Percentiles rank a stretch among this genome's conserved stretches.
phyloP scores from a whole-genome alignment of 257 asterid species.

The Solanum gracilifrons region DNA sequence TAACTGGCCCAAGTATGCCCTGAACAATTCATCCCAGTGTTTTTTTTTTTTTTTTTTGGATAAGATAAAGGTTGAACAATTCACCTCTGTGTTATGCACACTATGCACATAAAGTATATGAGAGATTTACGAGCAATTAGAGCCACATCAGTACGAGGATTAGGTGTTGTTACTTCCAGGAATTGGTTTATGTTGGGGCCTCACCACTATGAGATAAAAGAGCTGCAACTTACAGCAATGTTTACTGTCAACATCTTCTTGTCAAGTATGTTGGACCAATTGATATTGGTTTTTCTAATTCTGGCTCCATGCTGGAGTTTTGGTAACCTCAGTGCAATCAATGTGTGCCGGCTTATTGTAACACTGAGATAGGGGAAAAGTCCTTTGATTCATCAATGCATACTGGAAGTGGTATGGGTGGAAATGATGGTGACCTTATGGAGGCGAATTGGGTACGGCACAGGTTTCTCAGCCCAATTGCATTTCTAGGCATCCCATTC shows the following conservation, averaged over 20 bases:
- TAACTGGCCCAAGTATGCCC: neutral
- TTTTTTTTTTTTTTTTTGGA: neutral
- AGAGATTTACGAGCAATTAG: neutral
- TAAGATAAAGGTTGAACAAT: neutral
- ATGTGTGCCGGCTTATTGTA: neutral
- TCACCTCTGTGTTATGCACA: neutral
- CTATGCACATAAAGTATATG: neutral
- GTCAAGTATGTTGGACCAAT: neutral
- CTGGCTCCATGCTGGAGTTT: neutral
- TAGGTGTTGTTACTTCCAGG: neutral
- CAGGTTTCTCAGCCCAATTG: neutral
- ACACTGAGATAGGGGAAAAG: neutral
- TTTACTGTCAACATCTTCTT: neutral
- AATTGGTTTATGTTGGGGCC: neutral
- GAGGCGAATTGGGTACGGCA: neutral
- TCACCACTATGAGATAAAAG: neutral
- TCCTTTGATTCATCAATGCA: neutral
- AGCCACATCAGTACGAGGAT: neutral
- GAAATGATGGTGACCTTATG: neutral
- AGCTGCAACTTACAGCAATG: neutral
- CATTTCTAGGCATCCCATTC: neutral
- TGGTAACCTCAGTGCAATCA: neutral
- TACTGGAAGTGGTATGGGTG: neutral
- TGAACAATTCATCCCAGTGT: neutral
- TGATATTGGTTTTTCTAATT: neutral